These are phyloP conservation scores for Fusarium pseudograminearum DNA, from an alignment of 2,329 filamentous ascomycete genomes.

Conservation along the genomic window DNA sequence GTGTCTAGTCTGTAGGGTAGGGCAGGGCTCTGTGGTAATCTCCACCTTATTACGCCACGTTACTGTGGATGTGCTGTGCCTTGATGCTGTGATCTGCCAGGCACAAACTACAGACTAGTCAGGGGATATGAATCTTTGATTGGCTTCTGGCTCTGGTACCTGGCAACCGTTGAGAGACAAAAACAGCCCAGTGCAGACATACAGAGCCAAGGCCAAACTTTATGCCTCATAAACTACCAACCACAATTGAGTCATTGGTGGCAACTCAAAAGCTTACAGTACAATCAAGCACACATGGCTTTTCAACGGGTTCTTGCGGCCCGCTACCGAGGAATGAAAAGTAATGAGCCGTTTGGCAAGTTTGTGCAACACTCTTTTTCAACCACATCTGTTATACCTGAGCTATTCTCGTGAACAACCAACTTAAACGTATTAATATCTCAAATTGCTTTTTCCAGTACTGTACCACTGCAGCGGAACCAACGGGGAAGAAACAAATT, in stretches of 20 bases:
- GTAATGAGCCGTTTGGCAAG: not conserved
- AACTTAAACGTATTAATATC: not conserved
- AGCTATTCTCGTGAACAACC: not conserved
- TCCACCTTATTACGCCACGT: conserved; percentile 37
- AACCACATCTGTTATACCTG: conserved; percentile 18
- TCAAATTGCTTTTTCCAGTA: not conserved
- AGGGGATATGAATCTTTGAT: conserved; percentile 29
- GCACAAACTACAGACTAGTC: conserved; percentile 29
- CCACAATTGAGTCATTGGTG: conserved; percentile 5
- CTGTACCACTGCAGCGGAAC: not conserved
- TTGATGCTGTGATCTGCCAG: conserved; percentile 32
- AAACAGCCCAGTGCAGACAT: not conserved
- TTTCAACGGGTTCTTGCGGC: conserved; percentile 7
- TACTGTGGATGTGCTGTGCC: conserved; percentile 11
- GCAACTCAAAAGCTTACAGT: conserved; percentile 3
- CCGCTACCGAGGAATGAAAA: conserved; percentile 22
- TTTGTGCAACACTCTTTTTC: conserved; percentile 15
- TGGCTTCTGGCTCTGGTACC: conserved; percentile 21
- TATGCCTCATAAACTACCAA: conserved; percentile 23
- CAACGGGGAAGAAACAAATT: conserved; percentile 23
- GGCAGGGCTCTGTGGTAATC: conserved; percentile 10
- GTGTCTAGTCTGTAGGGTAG: conserved; percentile 23
- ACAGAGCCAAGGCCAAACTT: conserved; percentile 17
- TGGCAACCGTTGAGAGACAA: conserved; percentile 29
- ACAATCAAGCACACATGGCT: conserved; percentile 15